phyloP scores from a whole-genome alignment of 2,329 filamentous ascomycete genomes.

The Neodidymelliopsis sp. region DNA sequence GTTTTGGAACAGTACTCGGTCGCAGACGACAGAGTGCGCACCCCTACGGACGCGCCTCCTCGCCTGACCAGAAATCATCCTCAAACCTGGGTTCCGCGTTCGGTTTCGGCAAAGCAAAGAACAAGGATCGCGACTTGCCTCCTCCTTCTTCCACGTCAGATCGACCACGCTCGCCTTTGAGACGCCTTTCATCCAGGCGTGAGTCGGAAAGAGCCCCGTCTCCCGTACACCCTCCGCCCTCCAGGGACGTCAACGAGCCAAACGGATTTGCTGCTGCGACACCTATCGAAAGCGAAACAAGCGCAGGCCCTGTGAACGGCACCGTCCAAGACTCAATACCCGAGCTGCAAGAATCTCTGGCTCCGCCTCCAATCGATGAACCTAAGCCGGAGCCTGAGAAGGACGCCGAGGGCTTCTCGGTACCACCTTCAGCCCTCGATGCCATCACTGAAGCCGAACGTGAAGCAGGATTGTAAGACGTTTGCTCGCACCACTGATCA shows the following conservation, averaged over 20 bases:
- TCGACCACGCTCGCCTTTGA: slow-evolving; percentile 44
- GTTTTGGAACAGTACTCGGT: slow-evolving; percentile 51
- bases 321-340: slow-evolving; percentile 44
- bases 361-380: slow-evolving; percentile 36
- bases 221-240: slow-evolving; percentile 39
- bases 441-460: slow-evolving; percentile 73
- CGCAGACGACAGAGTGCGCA: slow-evolving; percentile 50
- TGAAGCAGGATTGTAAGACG: slow-evolving; percentile 59
- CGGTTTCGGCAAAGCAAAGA: slow-evolving; percentile 70
- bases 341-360: slow-evolving; percentile 47
- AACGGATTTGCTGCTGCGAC: slow-evolving; percentile 44
- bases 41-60: slow-evolving; percentile 49
- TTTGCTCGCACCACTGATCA: no score
- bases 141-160: slow-evolving; percentile 44
- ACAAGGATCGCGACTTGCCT: slow-evolving; percentile 64
- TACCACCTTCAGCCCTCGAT: slow-evolving; percentile 69
- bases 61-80: slow-evolving; percentile 61
- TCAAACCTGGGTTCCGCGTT: slow-evolving; percentile 65
- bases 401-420: slow-evolving; percentile 78
- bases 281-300: slow-evolving; percentile 23
- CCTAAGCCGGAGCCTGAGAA: slow-evolving; percentile 55
- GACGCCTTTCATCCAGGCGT: slow-evolving; percentile 39
- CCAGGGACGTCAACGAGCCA: slow-evolving; percentile 34
- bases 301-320: slow-evolving; percentile 39
- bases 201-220: slow-evolving; percentile 44